Conservation (phyloP, 305 asterid genomes). For the Fraxinus greggii region DNA sequence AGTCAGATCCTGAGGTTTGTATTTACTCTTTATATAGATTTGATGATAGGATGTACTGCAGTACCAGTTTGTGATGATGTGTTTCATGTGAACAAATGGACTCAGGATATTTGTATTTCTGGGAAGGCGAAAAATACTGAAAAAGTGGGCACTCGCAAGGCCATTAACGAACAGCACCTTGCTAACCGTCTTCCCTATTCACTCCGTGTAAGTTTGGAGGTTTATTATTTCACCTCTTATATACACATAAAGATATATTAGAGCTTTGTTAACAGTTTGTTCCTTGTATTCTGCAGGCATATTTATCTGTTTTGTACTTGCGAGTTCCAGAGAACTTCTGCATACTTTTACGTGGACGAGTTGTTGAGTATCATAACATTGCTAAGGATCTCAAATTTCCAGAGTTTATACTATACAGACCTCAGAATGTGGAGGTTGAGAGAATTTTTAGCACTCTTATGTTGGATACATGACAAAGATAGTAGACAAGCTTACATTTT, state of each 20-base stretch:
- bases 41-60: constrained; percentile 10
- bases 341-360: constrained; percentile 66
- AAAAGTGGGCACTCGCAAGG: constrained; percentile 32
- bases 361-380: constrained; percentile 65
- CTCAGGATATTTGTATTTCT: constrained; percentile 74
- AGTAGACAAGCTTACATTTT: neutral
- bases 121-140: constrained; percentile 32
- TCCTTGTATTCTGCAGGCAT: constrained; percentile 59
- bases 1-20: constrained; percentile 74
- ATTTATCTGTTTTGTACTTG: constrained; percentile 78
- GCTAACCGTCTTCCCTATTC: constrained; percentile 76
- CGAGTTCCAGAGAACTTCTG: constrained; percentile 52
- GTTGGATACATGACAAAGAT: constrained; percentile 12
- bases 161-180: constrained; percentile 61
- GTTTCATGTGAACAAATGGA: constrained; percentile 30
- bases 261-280: constrained; percentile 27
- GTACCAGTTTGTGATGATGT: constrained; percentile 22
- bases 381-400: constrained; percentile 75
- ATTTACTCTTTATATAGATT: constrained; percentile 24
- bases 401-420: constrained; percentile 71
- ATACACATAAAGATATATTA: constrained; percentile 12
- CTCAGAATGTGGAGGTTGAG: constrained; percentile 59
- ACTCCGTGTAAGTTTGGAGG: constrained; percentile 67
- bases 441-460: constrained; percentile 27
- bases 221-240: constrained; percentile 5